Base-by-base conservation (phyloP, 805 yeast genomes). In the Grigorovia humatica region DNA sequence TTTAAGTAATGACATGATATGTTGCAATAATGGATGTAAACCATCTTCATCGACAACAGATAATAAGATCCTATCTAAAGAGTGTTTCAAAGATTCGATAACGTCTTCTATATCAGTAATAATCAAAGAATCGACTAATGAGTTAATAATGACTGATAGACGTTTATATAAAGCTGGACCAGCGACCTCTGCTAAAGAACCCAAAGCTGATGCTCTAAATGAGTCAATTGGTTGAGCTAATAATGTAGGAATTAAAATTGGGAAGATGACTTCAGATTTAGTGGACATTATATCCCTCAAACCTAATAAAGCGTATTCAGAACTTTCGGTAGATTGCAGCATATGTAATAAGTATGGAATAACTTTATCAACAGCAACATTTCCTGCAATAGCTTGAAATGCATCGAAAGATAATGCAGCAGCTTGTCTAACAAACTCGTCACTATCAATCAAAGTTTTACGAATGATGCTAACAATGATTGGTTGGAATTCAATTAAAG, bases 331-430 rank as follows among this genome's bases (percentile, higher is more conserved):
- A 2, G 75, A 64, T 55, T 84, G 82, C 59, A 91, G 74, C 78
- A 82, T 75, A 51, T 75, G 75, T 64, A 93, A 75, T 66, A 93
- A 76, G 60, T 82, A 80, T 20, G 99, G 99, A 58, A 93, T 74
- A 56, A 93, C 77, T 60, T 86, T 90, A 65, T 91, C 97, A 57
- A 89, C 83, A 7, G 95, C 96, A 46, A 77, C 76, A 60, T 83
- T 83, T 51, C 97, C 98, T 58, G 89, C 76, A 51, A 80, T 76
- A 51, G 80, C 83, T 66, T 90, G 96, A 60, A 89, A 80, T 7
- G 82, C 82, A 60, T 93, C 98, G 63, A 93, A 91, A 0, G 96
- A 90, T 45, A 76, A 75, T 2, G 96, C 96, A 19, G 99, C 96
- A 15, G 96, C 85, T 61, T 81, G 90, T 64, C 99, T 81, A 15